A percentile compares a stretch with the other conserved stretches of the same genome.
Conservation (phyloP, 768 basidiomycete species). For the Russula sp. region DNA sequence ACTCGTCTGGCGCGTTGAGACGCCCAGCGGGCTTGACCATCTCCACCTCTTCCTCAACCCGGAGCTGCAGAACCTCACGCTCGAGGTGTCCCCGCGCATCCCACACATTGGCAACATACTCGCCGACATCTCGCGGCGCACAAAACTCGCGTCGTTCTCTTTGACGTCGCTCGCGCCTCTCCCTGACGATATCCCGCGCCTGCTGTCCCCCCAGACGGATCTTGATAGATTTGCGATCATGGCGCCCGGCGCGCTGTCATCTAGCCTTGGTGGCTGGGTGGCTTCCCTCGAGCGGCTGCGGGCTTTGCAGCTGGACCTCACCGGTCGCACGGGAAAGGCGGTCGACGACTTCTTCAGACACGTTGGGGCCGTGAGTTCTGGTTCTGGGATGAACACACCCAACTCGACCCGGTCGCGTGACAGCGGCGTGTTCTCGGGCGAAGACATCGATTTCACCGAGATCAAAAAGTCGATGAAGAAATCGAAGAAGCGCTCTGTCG, state of each 20-base stretch:
- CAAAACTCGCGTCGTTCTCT: conserved; percentile 62
- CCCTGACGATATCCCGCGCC: conserved; percentile 67
- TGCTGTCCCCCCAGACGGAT: conserved; percentile 54
- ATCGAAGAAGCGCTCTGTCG: conserved; percentile 47
- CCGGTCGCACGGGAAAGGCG: conserved; percentile 60
- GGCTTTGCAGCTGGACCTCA: conserved; percentile 66
- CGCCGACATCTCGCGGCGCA: conserved; percentile 58
- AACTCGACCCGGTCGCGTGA: conserved; percentile 65
- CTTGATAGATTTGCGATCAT: conserved; percentile 63
- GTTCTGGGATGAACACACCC: conserved; percentile 70
- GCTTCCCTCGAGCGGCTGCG: conserved; percentile 60
- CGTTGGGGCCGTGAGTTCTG: conserved; percentile 54
- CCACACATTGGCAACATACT: conserved; percentile 61
- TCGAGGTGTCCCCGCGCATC: conserved; percentile 61
- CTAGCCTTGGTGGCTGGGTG: conserved; percentile 74
- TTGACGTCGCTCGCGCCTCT: conserved; percentile 67
- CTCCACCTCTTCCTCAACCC: conserved; percentile 64
- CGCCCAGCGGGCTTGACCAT: conserved; percentile 60
- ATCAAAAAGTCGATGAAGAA: conserved; percentile 67
- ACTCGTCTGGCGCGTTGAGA: conserved; percentile 71
- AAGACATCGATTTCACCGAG: conserved; percentile 74
- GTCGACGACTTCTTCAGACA: conserved; percentile 83
- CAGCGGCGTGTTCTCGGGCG: conserved; percentile 74
- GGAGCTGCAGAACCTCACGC: conserved; percentile 54
- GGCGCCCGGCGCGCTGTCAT: conserved; percentile 69